Evolutionary conservation across 495 filamentous ascomycete genomes (phyloP), one percentile per base, ranked within the genome.

Genomic region (Penicillium odoratum): DNA sequence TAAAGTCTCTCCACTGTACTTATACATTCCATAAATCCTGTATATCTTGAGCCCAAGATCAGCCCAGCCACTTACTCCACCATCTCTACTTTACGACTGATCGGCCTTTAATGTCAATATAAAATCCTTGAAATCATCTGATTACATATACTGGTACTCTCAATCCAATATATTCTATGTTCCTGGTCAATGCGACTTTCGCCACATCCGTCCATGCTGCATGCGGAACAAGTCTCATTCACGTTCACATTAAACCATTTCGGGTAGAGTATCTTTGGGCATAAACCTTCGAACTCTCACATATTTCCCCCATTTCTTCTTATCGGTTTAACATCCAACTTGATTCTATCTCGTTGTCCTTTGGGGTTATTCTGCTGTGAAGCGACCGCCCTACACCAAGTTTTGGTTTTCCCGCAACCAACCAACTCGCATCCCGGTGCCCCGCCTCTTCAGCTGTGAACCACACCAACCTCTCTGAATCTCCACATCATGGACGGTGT

Each of bases 401-500:
- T 57, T 57, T 57, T 51, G 60, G 56, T 44, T 40, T 44, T 40
- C 50, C 38, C 36, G 43, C 51, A 40, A 51, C 60, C 60, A 63
- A 63, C 56, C 60, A 63, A 30, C 60, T 61, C 50, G 50, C 59
- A 61, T 61, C 50, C 58, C 51, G 52, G 57, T 64, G 58, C 61
- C 64, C 66, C 61, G 64, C 62, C 67, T 63, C 28, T 58, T 61
- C 62, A 59, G 56, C 66, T 61, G 48, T 45, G 42, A 51, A 58
- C 58, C 54, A 38, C 34, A 29, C 28, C 16, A 46, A 49, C 42
- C 45, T 36, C 58, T 26, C 9, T 28, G 9, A 59, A 50, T 60
- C 63, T 57, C 56, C 63, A 26, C 64, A 88, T 57, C 68, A 91
- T 91, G 87, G 90, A 91, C 78, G 85, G 88, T 64, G 82, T 82